A percentile compares a stretch with the other conserved stretches of the same genome.
phyloP scores from a whole-genome alignment of 768 basidiomycete species.

The Kwoniella europaea region DNA sequence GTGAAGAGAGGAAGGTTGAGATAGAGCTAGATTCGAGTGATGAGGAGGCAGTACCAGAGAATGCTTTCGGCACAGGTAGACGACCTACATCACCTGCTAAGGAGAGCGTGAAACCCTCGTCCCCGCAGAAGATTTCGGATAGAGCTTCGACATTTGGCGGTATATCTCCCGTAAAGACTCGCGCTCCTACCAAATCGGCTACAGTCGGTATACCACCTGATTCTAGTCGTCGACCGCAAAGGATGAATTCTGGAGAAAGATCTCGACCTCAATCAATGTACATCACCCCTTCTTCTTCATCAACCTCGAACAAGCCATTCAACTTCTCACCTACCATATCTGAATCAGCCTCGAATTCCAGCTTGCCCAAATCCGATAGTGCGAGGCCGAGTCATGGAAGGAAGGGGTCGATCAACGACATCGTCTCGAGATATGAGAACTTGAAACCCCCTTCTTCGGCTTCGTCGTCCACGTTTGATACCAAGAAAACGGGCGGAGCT shows the following conservation, averaged over 20 bases:
- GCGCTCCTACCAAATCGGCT: slow-evolving; percentile 18
- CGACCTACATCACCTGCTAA: slow-evolving; percentile 8
- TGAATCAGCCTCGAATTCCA: slow-evolving; percentile 12
- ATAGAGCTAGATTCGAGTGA: slow-evolving; percentile 42
- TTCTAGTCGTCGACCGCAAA: not conserved
- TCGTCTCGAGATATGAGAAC: slow-evolving; percentile 48
- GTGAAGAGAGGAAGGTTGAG: slow-evolving; percentile 5
- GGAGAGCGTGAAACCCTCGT: not conserved
- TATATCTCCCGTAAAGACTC: slow-evolving; percentile 11
- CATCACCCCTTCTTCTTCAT: slow-evolving; percentile 26
- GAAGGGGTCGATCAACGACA: slow-evolving; percentile 53
- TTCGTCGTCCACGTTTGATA: slow-evolving; percentile 2
- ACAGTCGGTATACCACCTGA: slow-evolving; percentile 12
- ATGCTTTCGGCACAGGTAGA: slow-evolving; percentile 26
- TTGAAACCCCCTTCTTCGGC: slow-evolving; percentile 29
- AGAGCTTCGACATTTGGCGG: slow-evolving; percentile 19
- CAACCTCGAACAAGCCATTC: slow-evolving; percentile 7
- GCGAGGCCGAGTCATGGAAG: slow-evolving; percentile 37
- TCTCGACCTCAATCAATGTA: slow-evolving; percentile 45
- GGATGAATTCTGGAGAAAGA: slow-evolving; percentile 9
- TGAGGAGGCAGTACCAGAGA: slow-evolving; percentile 49
- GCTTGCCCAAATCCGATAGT: not conserved
- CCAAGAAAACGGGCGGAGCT: not conserved
- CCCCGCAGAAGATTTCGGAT: slow-evolving; percentile 8
- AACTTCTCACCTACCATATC: slow-evolving; percentile 9